Base-by-base conservation (phyloP, 192 early-diverging fungal genomes). In the Neocallimastix lanati region DNA sequence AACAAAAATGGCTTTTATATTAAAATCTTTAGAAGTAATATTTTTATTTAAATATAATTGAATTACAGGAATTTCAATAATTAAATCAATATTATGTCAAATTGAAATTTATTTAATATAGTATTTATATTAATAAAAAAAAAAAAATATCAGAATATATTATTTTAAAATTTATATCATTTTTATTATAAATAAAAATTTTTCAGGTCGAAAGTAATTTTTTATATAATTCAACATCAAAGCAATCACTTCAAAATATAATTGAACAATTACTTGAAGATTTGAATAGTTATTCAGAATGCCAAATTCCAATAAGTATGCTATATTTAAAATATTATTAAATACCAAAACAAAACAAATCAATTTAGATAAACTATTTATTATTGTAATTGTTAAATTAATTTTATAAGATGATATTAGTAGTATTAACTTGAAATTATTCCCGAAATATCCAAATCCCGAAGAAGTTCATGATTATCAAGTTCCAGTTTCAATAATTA, bases 261-360 rank as follows among this genome's bases (percentile, higher is more conserved):
- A 92, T 96, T 78, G 93, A 94, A 67, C 93, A 96, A 79, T 77
- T 96, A 30, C 83, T 93, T 76, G 94, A 95, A 80, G 93, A 95
- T 83, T 82, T 95, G n/a, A 94, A 96, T 77, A 86, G 87, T 78
- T 94, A 95, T 80, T 88, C 90, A 36, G 94, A 96, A 87, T 95
- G 93, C 78, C 92, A 94, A 80, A 94, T 96, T 37, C 87, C 92
- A 29, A 93, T 95, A 37, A 91, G 93, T 95, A 85, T 82, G 81
- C 36, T 21, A 18, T 29, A 38, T 83, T 27, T 18, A 29, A 33
- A n/a, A n/a, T n/a, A n/a, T n/a, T n/a, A n/a, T n/a, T n/a, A n/a
- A n/a, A n/a, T n/a, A n/a, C n/a, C n/a, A n/a, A n/a, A n/a, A n/a
- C n/a, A n/a, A n/a, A n/a, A n/a, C n/a, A n/a, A n/a, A n/a, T n/a